Evolutionary conservation across 2,329 filamentous ascomycete genomes (phyloP).

Genomic region (Colletotrichum incanum): DNA sequence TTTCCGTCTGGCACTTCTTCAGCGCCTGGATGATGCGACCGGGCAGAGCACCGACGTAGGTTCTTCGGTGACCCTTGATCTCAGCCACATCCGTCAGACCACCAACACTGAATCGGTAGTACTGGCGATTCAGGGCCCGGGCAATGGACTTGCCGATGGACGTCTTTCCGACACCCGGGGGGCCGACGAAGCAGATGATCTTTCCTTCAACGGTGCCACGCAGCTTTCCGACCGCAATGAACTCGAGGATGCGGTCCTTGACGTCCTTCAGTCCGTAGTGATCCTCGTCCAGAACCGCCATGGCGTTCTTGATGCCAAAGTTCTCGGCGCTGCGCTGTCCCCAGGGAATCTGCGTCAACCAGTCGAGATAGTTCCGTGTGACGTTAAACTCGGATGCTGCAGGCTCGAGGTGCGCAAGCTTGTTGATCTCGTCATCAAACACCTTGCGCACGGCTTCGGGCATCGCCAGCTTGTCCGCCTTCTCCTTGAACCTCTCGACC

Average conservation of each 20-base stretch:
- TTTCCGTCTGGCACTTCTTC: conserved; percentile 99
- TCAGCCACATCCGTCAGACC: conserved; percentile 97
- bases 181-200: conserved; percentile 97
- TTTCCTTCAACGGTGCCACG: conserved; percentile 98
- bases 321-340: conserved; percentile 96
- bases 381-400: conserved; percentile 99
- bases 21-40: conserved; percentile 97
- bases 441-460: conserved; percentile 97
- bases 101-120: conserved; percentile 98
- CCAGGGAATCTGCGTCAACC: conserved; percentile 99
- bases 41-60: conserved; percentile 95
- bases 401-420: conserved; percentile 94
- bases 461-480: conserved; percentile 94
- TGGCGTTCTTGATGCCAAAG: conserved; percentile 93
- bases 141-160: conserved; percentile 99
- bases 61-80: conserved; percentile 97
- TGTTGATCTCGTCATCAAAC: conserved; percentile 98
- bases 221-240: conserved; percentile 97
- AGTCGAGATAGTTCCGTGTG: conserved; percentile 97
- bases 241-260: conserved; percentile 97
- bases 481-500: conserved; percentile 97
- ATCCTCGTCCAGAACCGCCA: conserved; percentile 93
- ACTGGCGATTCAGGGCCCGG: conserved; percentile 92
- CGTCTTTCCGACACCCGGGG: conserved; percentile 97
- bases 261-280: conserved; percentile 98